Evolutionary conservation across 2,329 filamentous ascomycete genomes (phyloP).

Genomic region (Ascocoryne sarcoides): DNA sequence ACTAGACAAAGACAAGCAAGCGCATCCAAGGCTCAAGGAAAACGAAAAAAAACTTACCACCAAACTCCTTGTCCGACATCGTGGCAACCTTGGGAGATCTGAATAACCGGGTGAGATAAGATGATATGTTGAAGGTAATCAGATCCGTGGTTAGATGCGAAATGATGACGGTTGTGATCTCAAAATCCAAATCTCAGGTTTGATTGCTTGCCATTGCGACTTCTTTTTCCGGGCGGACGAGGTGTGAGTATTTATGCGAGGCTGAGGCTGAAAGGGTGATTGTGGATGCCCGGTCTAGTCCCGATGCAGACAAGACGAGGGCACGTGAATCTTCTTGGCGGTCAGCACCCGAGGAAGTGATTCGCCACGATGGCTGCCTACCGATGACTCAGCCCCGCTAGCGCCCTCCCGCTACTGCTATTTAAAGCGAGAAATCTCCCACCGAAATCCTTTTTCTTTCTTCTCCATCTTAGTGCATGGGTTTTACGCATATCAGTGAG

Average conservation of each 20-base stretch:
- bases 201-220: background rate
- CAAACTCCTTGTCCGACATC: conserved; percentile 61
- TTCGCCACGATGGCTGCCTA: too few species aligned
- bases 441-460: conserved; percentile 32
- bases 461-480: conserved; percentile 53
- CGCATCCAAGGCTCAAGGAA: background rate
- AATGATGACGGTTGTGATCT: background rate
- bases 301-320: background rate
- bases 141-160: background rate
- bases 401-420: too few species aligned
- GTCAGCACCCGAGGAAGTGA: too few species aligned
- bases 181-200: background rate
- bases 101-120: background rate
- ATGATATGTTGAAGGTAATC: background rate
- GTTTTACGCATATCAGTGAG: conserved; percentile 79
- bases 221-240: background rate
- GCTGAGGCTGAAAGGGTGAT: background rate
- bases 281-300: background rate
- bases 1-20: too few species aligned
- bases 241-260: background rate
- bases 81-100: conserved; percentile 1
- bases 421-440: too few species aligned
- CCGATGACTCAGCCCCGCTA: too few species aligned
- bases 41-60: conserved; percentile 37
- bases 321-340: background rate